Conservation (phyloP, 192 early-diverging fungal genomes). For the Diversispora eburnea region DNA sequence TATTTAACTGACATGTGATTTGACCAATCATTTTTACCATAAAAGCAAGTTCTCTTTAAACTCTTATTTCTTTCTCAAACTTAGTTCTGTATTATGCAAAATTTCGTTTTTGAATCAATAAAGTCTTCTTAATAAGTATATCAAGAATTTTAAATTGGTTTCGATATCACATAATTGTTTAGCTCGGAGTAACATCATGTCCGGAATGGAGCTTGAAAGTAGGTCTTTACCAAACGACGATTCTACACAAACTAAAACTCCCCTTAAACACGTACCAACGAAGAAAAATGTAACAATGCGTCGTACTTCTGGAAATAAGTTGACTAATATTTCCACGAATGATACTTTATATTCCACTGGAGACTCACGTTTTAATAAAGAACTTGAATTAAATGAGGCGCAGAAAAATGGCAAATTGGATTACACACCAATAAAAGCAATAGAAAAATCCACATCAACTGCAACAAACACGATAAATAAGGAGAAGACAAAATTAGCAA, state of each 20-base stretch:
- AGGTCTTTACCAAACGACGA: not conserved
- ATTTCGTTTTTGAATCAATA: too few relatives aligned
- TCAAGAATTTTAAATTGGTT: too few relatives aligned
- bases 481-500: not conserved
- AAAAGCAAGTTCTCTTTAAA: too few relatives aligned
- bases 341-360: not conserved
- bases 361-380: not conserved
- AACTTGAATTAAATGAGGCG: not conserved
- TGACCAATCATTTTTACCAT: too few relatives aligned
- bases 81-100: too few relatives aligned
- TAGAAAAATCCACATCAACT: not conserved
- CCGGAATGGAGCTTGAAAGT: slow-evolving; percentile 4
- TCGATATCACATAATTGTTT: too few relatives aligned
- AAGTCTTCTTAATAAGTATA: too few relatives aligned
- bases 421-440: not conserved
- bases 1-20: too few relatives aligned
- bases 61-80: too few relatives aligned
- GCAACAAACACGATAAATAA: not conserved
- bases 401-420: not conserved
- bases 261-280: not conserved
- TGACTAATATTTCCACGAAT: not conserved
- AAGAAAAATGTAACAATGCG: slow-evolving; percentile 3
- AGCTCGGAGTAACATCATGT: not conserved
- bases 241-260: not conserved
- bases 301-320: not conserved